phyloP scores from a whole-genome alignment of 495 filamentous ascomycete species.

The Penicillium atrosanguineum region DNA sequence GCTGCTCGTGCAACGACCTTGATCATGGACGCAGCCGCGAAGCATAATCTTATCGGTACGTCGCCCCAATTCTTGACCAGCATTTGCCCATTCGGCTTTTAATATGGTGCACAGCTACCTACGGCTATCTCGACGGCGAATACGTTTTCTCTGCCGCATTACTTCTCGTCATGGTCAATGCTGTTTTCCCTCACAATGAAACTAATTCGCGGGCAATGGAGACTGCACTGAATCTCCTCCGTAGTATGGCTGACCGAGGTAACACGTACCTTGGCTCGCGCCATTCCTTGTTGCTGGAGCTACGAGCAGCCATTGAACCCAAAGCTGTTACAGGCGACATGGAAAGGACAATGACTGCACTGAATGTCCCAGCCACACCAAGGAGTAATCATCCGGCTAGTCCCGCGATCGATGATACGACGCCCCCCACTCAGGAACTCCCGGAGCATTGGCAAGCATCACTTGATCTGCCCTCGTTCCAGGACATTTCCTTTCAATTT shows the following conservation, averaged over 20 bases:
- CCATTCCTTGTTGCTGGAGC: constrained; percentile 39
- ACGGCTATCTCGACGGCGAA: constrained; percentile 51
- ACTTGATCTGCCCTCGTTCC: constrained; percentile 26
- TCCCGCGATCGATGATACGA: neutral
- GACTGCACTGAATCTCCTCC: constrained; percentile 38
- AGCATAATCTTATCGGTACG: constrained; percentile 46
- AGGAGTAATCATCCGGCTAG: constrained; percentile 16
- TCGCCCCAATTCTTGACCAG: neutral
- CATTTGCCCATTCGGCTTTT: neutral
- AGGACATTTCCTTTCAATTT: constrained; percentile 36
- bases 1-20: constrained; percentile 45
- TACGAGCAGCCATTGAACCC: constrained; percentile 30
- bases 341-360: neutral
- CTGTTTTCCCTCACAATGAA: constrained; percentile 42
- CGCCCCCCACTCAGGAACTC: neutral
- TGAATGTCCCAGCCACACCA: constrained; percentile 12
- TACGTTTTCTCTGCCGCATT: constrained; percentile 49
- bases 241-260: constrained; percentile 46
- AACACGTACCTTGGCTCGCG: constrained; percentile 44
- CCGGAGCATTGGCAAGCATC: constrained; percentile 21
- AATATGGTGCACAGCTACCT: constrained; percentile 33
- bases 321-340: constrained; percentile 3
- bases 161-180: constrained; percentile 50
- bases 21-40: constrained; percentile 45
- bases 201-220: constrained; percentile 41